Conservation (phyloP, 163 green algal genomes). For the Volvox carteri region DNA sequence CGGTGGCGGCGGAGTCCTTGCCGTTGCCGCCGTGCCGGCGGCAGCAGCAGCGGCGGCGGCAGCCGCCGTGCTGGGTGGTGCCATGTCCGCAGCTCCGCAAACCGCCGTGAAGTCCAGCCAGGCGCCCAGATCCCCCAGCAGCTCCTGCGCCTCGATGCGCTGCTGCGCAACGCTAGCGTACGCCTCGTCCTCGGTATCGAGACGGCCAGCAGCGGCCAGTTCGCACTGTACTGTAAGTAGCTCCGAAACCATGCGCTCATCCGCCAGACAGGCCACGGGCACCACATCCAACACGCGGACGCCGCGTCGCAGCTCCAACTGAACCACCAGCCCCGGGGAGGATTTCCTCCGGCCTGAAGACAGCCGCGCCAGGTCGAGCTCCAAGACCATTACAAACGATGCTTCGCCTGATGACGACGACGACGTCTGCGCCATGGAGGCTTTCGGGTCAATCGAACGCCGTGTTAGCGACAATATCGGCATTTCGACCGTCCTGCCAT, state of each 20-base stretch:
- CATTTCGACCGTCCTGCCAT: background rate
- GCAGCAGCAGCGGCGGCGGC: background rate
- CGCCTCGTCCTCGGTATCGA: background rate
- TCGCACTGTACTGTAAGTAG: background rate
- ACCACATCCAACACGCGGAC: background rate
- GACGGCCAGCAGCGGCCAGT: background rate
- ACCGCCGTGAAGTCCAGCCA: slow-evolving; percentile 38
- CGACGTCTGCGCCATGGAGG: background rate
- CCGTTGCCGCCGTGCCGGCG: background rate
- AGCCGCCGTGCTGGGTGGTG: no score
- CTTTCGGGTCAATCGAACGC: background rate
- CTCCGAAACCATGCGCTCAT: slow-evolving; percentile 1
- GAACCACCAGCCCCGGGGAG: slow-evolving; percentile 7
- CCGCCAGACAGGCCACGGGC: background rate
- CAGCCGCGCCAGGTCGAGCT: slow-evolving; percentile 24
- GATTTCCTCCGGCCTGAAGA: background rate
- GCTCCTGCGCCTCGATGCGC: background rate
- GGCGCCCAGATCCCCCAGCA: slow-evolving; percentile 33
- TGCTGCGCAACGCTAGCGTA: background rate
- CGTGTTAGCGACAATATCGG: background rate
- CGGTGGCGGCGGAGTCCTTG: background rate
- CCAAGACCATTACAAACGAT: background rate
- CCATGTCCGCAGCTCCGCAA: no score
- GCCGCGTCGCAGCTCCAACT: slow-evolving; percentile 18
- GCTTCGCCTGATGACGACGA: background rate